Evolutionary conservation across 2,329 filamentous ascomycete genomes (phyloP), one percentile per base, ranked within the genome.

Genomic region (Xylaria multiplex): DNA sequence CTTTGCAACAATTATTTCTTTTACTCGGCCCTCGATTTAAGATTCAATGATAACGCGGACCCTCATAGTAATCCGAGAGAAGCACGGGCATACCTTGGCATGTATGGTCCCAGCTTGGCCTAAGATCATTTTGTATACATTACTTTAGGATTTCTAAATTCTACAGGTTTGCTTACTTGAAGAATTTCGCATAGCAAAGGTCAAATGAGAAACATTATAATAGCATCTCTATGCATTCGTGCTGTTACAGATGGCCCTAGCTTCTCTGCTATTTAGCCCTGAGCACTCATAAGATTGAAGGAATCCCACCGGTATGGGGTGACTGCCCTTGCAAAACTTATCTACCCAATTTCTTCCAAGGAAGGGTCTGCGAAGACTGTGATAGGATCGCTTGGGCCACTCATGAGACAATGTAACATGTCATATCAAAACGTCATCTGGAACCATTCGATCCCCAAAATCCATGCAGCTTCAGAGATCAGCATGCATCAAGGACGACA

Each of bases 361-460:
- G 24, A 42, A 37, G 42, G 22, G 16, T 54, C 30, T 13, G 4
- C 19, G 37, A 24, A 32, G 48, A 54, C 40, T 19, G 22, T 64
- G 55, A 59, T 64, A 64, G 62, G 62, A 43, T 46, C 54, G 54
- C 61, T 58, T 57, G 37, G 37, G 24, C 13, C 16, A 14, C 19
- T 14, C 42, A 52, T 9, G 24, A 46, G 32, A 16, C 22, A 35
- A 58, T 60, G 52, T 53, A n/a, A 68, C 37, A 65, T n/a, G 48
- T 68, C 62, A 65, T 16, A 60, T 66, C 35, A 59, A 30, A 55
- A 62, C 13, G 35, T 24, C 59, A 46, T 59, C 42, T 52, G 35
- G 45, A 57, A 53, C 56, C 61, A 55, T 45, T 37, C 56, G 56
- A 64, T 64, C 60, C 45, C 45, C 24, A 14, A 3, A 40, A 35